phyloP scores from a whole-genome alignment of 257 asterid genomes.

The Apocynum venetum region DNA sequence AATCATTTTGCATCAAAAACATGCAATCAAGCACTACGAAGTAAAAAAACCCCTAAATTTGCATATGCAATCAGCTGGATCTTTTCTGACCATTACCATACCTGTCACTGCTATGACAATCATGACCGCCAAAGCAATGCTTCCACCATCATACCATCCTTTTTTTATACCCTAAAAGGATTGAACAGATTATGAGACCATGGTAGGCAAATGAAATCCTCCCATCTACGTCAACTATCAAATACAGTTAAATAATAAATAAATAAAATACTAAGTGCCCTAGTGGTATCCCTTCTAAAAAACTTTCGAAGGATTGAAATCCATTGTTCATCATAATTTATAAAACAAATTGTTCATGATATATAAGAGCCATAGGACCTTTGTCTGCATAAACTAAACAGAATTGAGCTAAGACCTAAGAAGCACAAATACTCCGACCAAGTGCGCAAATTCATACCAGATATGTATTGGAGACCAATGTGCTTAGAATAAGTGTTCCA shows the following conservation, averaged over 20 bases:
- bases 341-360: neutral
- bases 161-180: conserved; percentile 74
- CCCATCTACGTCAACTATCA: neutral
- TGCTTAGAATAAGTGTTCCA: neutral
- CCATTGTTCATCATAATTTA: neutral
- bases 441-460: neutral
- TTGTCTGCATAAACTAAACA: neutral
- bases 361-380: neutral
- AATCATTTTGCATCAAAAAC: neutral
- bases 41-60: neutral
- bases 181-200: conserved; percentile 5
- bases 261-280: neutral
- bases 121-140: conserved; percentile 86
- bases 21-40: neutral
- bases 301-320: neutral
- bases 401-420: neutral
- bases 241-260: neutral
- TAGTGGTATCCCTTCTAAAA: neutral
- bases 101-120: conserved; percentile 85
- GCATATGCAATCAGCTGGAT: neutral
- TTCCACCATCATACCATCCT: conserved; percentile 99
- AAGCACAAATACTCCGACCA: neutral
- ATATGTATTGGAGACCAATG: neutral
- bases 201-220: conserved; percentile 1
- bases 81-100: conserved; percentile 21